phyloP scores from a whole-genome alignment of 2,329 filamentous ascomycete genomes.

The Venturia aucupariae region DNA sequence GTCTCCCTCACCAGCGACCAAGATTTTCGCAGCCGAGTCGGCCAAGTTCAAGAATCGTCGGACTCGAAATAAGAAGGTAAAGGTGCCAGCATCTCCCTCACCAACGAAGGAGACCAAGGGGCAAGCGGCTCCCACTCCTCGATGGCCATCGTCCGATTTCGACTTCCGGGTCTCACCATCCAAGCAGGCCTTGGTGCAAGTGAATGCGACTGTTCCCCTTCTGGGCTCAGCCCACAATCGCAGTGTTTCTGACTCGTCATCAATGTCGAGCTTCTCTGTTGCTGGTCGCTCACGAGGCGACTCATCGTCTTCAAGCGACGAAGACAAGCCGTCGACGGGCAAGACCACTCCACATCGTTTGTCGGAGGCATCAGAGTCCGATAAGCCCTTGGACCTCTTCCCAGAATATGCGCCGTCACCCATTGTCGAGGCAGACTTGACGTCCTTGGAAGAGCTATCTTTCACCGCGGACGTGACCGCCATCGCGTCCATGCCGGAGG shows the following conservation, averaged over 20 bases:
- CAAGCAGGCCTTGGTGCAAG: neutral
- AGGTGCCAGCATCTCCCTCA: neutral
- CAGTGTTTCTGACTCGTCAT: neutral
- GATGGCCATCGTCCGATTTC: neutral
- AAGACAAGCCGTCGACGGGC: neutral
- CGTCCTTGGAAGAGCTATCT: too few species aligned
- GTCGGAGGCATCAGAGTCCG: neutral
- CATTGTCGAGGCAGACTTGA: neutral
- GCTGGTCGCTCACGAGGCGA: neutral
- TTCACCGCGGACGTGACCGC: too few species aligned
- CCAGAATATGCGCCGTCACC: neutral
- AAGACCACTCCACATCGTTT: neutral
- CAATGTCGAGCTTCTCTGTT: neutral
- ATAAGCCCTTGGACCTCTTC: neutral
- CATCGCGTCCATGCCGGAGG: too few species aligned
- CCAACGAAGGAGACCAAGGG: neutral
- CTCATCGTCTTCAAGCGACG: neutral
- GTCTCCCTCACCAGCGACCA: neutral
- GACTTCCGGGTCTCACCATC: neutral
- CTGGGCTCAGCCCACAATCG: neutral
- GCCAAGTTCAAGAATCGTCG: neutral
- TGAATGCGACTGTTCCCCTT: neutral
- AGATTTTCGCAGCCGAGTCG: neutral
- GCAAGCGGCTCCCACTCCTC: neutral
- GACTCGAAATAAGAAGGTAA: neutral